Evolutionary conservation across 1,284 basidiomycete genomes (phyloP).

Genomic region (Pseudozyma sp.): DNA sequence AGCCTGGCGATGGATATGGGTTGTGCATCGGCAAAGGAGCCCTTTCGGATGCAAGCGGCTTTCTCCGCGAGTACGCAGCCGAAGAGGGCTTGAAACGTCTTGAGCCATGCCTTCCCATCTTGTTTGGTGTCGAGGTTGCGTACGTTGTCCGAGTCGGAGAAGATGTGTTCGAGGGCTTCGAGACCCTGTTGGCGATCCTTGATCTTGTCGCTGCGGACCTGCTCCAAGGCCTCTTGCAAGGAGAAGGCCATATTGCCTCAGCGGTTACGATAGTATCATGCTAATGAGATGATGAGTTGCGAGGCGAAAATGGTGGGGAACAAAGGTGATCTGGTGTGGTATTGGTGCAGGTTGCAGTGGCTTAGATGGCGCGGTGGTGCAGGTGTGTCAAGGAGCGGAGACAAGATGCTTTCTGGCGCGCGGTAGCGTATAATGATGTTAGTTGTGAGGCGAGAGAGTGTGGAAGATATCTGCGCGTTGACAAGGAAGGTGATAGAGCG

Average conservation of each 20-base stretch:
- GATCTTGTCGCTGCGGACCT: conserved; percentile 73
- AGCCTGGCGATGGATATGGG: conserved; percentile 75
- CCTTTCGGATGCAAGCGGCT: conserved; percentile 73
- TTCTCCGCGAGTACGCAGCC: conserved; percentile 77
- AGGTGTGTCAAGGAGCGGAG: neutral
- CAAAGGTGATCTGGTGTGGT: too few relatives aligned
- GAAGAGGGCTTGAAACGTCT: conserved; percentile 81
- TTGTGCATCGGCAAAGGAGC: conserved; percentile 63
- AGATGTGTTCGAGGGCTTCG: conserved; percentile 74
- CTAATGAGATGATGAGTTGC: neutral
- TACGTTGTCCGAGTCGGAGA: conserved; percentile 74
- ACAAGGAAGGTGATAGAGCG: too few relatives aligned
- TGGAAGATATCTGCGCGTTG: neutral
- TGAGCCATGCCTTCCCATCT: conserved; percentile 73
- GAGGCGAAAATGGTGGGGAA: too few relatives aligned
- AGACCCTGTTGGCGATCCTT: conserved; percentile 80
- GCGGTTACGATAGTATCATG: conserved; percentile 5
- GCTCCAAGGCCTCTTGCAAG: conserved; percentile 46
- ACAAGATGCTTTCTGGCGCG: neutral
- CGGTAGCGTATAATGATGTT: neutral
- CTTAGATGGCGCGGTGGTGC: neutral
- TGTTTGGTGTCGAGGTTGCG: conserved; percentile 74
- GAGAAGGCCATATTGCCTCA: conserved; percentile 39
- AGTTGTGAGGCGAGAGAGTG: neutral
- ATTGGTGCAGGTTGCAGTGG: neutral